Evolutionary conservation across 208 protist genomes (phyloP).

Genomic region (Paratrypanosoma confusum): DNA sequence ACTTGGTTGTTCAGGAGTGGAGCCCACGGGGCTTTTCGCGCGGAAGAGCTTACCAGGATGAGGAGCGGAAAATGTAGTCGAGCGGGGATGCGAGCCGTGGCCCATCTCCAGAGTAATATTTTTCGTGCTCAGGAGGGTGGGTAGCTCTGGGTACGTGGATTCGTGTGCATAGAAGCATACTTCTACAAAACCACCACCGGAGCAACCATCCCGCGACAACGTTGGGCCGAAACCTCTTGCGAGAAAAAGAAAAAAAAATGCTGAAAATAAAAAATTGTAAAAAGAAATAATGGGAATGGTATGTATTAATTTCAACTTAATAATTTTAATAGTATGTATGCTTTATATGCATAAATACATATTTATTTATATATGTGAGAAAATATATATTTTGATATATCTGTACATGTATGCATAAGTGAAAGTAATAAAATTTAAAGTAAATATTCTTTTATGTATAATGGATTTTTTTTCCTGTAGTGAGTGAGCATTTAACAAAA

Average conservation of each 20-base stretch:
- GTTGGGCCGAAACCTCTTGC: not conserved
- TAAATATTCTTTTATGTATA: conserved; percentile 12
- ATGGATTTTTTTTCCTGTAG: conserved; percentile 10
- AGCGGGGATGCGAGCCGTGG: not conserved
- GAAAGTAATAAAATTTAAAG: conserved; percentile 7
- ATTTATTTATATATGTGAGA: conserved; percentile 2
- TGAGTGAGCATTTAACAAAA: conserved; percentile 5
- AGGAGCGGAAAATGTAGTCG: not conserved
- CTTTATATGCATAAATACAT: too few species aligned
- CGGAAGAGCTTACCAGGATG: conserved; percentile 48
- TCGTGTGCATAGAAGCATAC: not conserved
- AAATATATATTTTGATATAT: conserved; percentile 2
- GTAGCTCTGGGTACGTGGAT: not conserved
- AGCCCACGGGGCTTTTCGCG: conserved; percentile 55
- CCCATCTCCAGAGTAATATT: not conserved
- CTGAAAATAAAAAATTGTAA: conserved; percentile 1
- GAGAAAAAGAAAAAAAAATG: too few species aligned
- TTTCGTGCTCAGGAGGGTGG: not conserved
- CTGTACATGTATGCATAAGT: conserved; percentile 2
- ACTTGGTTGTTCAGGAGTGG: conserved; percentile 69
- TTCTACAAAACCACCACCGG: not conserved
- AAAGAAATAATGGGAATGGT: conserved; percentile 3
- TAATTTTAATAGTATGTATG: conserved; percentile 1
- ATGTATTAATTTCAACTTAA: conserved; percentile 7
- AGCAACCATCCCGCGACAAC: not conserved